Percentiles rank a stretch among this genome's conserved stretches.
phyloP scores from a whole-genome alignment of 2,329 filamentous ascomycete genomes.

The Pseudofabraea citricarpa region DNA sequence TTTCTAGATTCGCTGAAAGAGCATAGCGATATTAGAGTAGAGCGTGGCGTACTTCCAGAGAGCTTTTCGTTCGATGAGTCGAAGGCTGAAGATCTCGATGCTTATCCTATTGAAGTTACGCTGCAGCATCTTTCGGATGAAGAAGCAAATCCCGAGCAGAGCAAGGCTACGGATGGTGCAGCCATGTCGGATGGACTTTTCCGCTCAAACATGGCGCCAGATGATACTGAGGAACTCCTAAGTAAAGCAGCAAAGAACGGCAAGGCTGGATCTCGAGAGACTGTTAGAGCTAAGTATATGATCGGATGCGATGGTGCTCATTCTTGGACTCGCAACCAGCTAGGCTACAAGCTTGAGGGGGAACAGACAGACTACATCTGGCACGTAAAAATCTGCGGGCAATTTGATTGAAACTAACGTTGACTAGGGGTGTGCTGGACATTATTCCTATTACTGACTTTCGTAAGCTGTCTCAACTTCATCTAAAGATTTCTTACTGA shows the following conservation, averaged over 20 bases:
- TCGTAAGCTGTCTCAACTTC: constrained; percentile 26
- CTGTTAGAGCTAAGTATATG: constrained; percentile 54
- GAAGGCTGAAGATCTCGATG: constrained; percentile 40
- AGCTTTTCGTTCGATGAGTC: constrained; percentile 48
- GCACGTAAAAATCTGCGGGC: constrained; percentile 8
- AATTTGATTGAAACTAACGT: neutral
- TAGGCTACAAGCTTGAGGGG: constrained; percentile 48
- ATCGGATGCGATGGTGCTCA: constrained; percentile 66
- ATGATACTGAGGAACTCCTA: constrained; percentile 52
- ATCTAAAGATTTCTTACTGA: constrained; percentile 7
- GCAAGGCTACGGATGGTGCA: constrained; percentile 21
- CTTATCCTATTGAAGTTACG: constrained; percentile 57
- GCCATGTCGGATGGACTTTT: constrained; percentile 47
- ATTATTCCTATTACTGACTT: constrained; percentile 52
- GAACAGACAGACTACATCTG: constrained; percentile 33
- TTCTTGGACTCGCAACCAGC: constrained; percentile 55
- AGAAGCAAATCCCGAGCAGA: constrained; percentile 48
- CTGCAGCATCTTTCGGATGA: constrained; percentile 53
- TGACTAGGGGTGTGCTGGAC: constrained; percentile 36
- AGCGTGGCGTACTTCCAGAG: constrained; percentile 55
- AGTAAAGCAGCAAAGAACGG: constrained; percentile 24
- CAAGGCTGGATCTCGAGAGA: constrained; percentile 35
- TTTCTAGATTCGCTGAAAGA: constrained; percentile 57
- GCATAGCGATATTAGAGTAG: constrained; percentile 49
- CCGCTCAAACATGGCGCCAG: constrained; percentile 50